A percentile compares a stretch with the other conserved stretches of the same genome.
Conservation (phyloP, 2,329 filamentous ascomycete species). For the Exophiala bonariae region DNA sequence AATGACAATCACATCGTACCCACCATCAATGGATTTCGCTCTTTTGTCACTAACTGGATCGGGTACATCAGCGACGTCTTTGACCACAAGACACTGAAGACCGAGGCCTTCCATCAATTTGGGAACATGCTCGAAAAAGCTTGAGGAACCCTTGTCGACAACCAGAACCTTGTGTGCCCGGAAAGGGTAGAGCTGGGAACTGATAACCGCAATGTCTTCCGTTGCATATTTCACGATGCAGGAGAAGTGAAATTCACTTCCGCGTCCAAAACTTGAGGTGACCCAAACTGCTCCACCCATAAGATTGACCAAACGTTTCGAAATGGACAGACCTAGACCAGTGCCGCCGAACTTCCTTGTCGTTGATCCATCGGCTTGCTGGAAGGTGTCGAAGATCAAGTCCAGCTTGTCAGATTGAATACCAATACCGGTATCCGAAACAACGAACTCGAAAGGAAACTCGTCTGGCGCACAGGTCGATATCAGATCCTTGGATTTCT, state of each 20-base stretch:
- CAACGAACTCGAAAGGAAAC: conserved; percentile 93
- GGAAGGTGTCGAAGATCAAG: conserved; percentile 98
- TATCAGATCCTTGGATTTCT: conserved; percentile 58
- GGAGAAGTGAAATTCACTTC: conserved; percentile 95
- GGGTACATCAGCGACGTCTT: conserved; percentile 68
- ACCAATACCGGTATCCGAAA: conserved; percentile 94
- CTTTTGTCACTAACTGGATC: conserved; percentile 54
- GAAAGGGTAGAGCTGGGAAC: conserved; percentile 85
- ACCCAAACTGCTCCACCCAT: conserved; percentile 98
- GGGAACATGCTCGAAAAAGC: conserved; percentile 72
- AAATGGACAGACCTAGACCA: conserved; percentile 90
- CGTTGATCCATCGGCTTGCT: conserved; percentile 95
- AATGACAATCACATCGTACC: conserved; percentile 93
- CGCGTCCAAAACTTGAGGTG: conserved; percentile 84
- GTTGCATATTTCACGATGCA: conserved; percentile 84
- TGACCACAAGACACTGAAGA: conserved; percentile 80
- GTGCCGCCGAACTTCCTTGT: conserved; percentile 95
- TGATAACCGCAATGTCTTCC: conserved; percentile 73
- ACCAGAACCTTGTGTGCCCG: conserved; percentile 89
- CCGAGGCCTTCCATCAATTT: conserved; percentile 76
- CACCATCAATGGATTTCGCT: conserved; percentile 53
- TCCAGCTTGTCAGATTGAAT: conserved; percentile 94
- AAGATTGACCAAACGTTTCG: conserved; percentile 87
- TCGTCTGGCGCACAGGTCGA: conserved; percentile 66
- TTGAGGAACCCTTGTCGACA: conserved; percentile 85